phyloP scores from a whole-genome alignment of 2,329 filamentous ascomycete genomes.

The Fonsecaea pedrosoi region DNA sequence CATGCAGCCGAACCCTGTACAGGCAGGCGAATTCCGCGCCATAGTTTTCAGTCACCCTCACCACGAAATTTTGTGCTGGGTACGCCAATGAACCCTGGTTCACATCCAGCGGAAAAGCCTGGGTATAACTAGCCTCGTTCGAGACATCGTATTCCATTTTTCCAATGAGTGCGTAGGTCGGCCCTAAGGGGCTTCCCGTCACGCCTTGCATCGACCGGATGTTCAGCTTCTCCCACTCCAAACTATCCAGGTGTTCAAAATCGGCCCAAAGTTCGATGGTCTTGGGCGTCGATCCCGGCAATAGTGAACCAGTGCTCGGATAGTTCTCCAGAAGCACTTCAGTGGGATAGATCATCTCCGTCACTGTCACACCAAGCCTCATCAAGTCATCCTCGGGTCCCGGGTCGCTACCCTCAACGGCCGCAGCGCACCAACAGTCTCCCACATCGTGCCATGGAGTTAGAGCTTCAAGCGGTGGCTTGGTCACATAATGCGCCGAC shows the following conservation, averaged over 20 bases:
- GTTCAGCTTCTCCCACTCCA: slow-evolving; percentile 32
- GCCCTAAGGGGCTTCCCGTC: slow-evolving; percentile 17
- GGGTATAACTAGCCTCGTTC: slow-evolving; percentile 44
- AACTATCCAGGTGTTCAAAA: slow-evolving; percentile 54
- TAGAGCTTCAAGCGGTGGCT: slow-evolving; percentile 64
- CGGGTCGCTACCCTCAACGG: slow-evolving; percentile 47
- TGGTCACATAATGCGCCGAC: slow-evolving; percentile 28
- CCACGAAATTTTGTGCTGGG: slow-evolving; percentile 47
- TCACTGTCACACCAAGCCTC: slow-evolving; percentile 50
- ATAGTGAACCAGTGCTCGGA: slow-evolving; percentile 64
- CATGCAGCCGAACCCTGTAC: slow-evolving; percentile 55
- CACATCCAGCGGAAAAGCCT: slow-evolving; percentile 49
- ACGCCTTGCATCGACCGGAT: slow-evolving; percentile 34
- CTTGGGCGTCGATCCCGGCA: slow-evolving; percentile 66
- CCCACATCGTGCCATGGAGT: slow-evolving; percentile 76
- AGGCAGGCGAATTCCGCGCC: slow-evolving; percentile 53
- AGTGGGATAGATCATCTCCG: slow-evolving; percentile 65
- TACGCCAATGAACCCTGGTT: slow-evolving; percentile 33
- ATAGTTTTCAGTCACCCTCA: slow-evolving; percentile 54
- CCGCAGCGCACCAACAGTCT: slow-evolving; percentile 82
- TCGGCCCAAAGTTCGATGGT: slow-evolving; percentile 74
- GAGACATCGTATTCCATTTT: slow-evolving; percentile 36
- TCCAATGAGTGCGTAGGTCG: slow-evolving; percentile 35
- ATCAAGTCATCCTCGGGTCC: slow-evolving; percentile 43
- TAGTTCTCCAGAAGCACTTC: slow-evolving; percentile 78